phyloP scores from a whole-genome alignment of 2,329 filamentous ascomycete genomes.

The Ceratocystiopsis sp. region DNA sequence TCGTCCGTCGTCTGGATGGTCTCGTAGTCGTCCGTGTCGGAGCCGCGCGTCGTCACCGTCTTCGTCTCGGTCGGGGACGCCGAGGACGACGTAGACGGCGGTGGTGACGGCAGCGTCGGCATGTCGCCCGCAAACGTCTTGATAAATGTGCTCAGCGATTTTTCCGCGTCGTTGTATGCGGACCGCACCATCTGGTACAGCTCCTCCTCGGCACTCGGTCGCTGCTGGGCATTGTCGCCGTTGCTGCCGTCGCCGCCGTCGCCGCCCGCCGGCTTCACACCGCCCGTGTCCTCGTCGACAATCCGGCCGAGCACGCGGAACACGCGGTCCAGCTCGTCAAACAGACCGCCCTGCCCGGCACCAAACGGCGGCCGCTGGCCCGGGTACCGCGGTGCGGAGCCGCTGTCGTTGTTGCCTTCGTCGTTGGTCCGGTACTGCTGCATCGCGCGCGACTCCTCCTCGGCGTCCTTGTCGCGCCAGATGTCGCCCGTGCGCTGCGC shows the following conservation, averaged over 20 bases:
- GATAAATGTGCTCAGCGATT: constrained; percentile 24
- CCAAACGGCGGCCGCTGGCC: background rate
- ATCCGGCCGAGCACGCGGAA: constrained; percentile 9
- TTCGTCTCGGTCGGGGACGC: background rate
- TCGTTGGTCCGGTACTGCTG: constrained; percentile 1
- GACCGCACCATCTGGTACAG: constrained; percentile 23
- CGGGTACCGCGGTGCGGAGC: background rate
- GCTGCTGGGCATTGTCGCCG: background rate
- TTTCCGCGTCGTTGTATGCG: constrained; percentile 19
- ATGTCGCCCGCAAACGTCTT: constrained; percentile 16
- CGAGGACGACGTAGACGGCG: background rate
- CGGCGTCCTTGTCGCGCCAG: constrained; percentile 2
- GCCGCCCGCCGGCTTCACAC: background rate
- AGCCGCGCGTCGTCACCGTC: background rate
- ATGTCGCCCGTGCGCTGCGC: background rate
- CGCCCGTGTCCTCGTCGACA: constrained; percentile 7
- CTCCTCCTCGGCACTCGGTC: constrained; percentile 23
- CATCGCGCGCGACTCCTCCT: constrained; percentile 3
- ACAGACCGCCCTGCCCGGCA: constrained; percentile 4
- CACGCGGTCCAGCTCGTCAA: constrained; percentile 10
- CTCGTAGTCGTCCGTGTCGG: constrained; percentile 5
- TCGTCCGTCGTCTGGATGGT: constrained; percentile 22
- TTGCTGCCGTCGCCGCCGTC: background rate
- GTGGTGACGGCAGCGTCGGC: too few relatives aligned
- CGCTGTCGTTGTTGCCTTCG: background rate